Conservation (phyloP, 345 rosid genomes). For the Cardamine chenopodiifolia region DNA sequence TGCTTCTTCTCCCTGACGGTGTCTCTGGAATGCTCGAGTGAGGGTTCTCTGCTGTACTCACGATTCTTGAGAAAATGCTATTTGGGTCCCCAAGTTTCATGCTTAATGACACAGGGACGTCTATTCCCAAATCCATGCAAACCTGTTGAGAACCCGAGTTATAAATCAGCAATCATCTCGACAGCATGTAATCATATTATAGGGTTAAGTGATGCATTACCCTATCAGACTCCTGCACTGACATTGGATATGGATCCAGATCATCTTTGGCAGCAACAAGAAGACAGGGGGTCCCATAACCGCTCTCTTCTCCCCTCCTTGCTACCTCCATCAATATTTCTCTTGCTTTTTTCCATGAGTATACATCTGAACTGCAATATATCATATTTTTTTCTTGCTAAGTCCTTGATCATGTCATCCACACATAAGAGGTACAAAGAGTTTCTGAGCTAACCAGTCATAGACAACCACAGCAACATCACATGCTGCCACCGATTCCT, state of each 20-base stretch:
- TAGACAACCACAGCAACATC: conserved; percentile 75
- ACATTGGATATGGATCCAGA: conserved; percentile 61
- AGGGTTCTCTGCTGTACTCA: conserved; percentile 67
- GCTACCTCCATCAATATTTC: conserved; percentile 71
- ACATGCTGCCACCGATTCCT: conserved; percentile 63
- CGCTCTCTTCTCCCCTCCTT: conserved; percentile 68
- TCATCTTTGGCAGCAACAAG: conserved; percentile 82
- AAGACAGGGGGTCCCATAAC: conserved; percentile 67
- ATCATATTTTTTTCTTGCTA: neutral
- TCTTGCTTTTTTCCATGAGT: conserved; percentile 74
- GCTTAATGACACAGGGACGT: conserved; percentile 59
- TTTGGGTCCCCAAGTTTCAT: conserved; percentile 55
- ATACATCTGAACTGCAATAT: conserved; percentile 62
- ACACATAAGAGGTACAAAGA: neutral
- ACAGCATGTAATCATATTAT: neutral
- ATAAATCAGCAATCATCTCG: neutral
- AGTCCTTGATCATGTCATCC: neutral
- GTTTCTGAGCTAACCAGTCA: conserved; percentile 54
- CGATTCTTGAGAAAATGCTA: conserved; percentile 56
- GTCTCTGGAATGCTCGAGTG: conserved; percentile 80
- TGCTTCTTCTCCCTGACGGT: conserved; percentile 62
- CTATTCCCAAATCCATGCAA: conserved; percentile 71
- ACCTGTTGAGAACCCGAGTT: conserved; percentile 45
- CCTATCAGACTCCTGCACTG: conserved; percentile 62
- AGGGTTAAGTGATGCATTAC: conserved; percentile 36